phyloP scores from a whole-genome alignment of 495 filamentous ascomycete genomes.

The Penicillium turbatum region DNA sequence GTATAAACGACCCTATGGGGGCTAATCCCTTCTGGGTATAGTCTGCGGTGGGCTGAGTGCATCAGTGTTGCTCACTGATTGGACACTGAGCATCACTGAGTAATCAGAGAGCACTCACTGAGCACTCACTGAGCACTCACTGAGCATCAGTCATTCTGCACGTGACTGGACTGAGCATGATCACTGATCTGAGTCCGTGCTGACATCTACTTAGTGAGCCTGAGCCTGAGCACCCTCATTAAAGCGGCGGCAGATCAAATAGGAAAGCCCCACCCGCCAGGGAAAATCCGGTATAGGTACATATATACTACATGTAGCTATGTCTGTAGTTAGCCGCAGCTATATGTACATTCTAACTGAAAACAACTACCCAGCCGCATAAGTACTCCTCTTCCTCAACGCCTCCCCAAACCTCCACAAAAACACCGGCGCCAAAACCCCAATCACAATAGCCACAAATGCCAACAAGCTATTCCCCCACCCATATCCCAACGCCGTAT shows the following conservation, averaged over 20 bases:
- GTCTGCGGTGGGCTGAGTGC: neutral
- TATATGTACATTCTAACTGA: no score
- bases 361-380: constrained; percentile 62
- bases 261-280: neutral
- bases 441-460: constrained; percentile 51
- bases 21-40: neutral
- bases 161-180: no score
- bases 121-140: neutral
- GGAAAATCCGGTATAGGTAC: neutral
- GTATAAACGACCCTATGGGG: neutral
- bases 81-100: neutral
- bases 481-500: constrained; percentile 51
- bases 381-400: constrained; percentile 59
- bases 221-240: neutral
- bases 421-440: constrained; percentile 56
- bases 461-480: constrained; percentile 63
- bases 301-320: neutral
- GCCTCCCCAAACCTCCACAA: constrained; percentile 56
- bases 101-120: neutral
- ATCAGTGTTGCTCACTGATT: neutral
- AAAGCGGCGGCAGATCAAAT: neutral
- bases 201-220: neutral
- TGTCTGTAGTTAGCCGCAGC: no score
- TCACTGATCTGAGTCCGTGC: neutral
- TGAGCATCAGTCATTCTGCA: neutral